Evolutionary conservation across 2,329 filamentous ascomycete species (phyloP).

Genomic region (Penicillium fuscoglaucum): DNA sequence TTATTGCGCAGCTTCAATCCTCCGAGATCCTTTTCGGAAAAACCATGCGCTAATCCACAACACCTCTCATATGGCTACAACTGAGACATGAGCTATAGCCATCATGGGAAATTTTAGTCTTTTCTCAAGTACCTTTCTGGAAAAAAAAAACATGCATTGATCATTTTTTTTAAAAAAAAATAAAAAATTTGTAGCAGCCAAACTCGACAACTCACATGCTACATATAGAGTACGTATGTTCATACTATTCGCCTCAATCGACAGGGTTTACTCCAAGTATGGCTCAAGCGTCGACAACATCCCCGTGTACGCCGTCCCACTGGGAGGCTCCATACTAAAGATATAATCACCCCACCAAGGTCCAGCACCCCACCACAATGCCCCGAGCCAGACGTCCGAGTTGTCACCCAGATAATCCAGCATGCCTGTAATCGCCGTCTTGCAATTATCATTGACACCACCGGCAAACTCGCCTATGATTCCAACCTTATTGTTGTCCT

Average conservation of each 20-base stretch:
- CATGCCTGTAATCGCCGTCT: conserved; percentile 52
- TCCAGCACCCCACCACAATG: conserved; percentile 57
- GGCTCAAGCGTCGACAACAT: conserved; percentile 30
- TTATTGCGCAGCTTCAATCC: background rate
- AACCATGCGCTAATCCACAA: background rate
- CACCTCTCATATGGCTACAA: background rate
- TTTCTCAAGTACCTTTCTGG: too few relatives aligned
- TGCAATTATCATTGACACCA: conserved; percentile 53
- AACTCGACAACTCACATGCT: background rate
- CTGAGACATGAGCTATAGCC: background rate
- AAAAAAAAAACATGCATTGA: too few relatives aligned
- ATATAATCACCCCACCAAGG: conserved; percentile 54
- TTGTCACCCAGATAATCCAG: conserved; percentile 51
- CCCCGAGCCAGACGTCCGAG: conserved; percentile 55
- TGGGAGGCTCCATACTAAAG: conserved; percentile 52
- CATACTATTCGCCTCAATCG: too few relatives aligned
- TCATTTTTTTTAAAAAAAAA: background rate
- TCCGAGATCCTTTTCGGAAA: background rate
- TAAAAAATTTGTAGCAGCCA: background rate
- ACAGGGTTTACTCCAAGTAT: conserved; percentile 16
- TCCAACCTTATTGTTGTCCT: conserved; percentile 53
- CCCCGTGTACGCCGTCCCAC: conserved; percentile 45
- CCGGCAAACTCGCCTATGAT: conserved; percentile 58
- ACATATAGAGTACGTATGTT: background rate
- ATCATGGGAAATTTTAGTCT: background rate